Evolutionary conservation across 2,329 filamentous ascomycete genomes (phyloP).

Genomic region (Pestalotiopsis sp.): DNA sequence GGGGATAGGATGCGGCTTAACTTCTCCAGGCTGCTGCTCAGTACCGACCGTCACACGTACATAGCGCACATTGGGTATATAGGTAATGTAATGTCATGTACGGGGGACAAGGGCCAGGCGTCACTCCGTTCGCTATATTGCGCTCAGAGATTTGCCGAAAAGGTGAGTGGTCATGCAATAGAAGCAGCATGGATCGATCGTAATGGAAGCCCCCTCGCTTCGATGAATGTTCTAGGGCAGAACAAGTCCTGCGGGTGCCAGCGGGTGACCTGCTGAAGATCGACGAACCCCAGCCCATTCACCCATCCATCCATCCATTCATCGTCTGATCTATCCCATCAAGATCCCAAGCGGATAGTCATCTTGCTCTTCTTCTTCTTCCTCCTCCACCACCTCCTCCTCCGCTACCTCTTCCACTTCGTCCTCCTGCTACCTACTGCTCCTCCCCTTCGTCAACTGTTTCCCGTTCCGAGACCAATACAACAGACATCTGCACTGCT

Average conservation of each 20-base stretch:
- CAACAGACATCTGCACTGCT: too few relatives aligned
- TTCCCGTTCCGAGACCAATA: too few relatives aligned
- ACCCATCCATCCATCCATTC: background rate
- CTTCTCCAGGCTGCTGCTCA: background rate
- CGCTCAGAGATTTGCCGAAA: background rate
- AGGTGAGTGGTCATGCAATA: background rate
- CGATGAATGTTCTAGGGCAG: background rate
- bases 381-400: too few relatives aligned
- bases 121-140: background rate
- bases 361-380: too few relatives aligned
- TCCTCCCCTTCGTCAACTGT: too few relatives aligned
- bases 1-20: background rate
- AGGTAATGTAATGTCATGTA: background rate
- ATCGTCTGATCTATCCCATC: background rate
- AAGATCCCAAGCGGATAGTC: background rate
- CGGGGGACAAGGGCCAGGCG: background rate
- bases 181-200: background rate
- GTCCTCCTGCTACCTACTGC: too few relatives aligned
- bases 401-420: too few relatives aligned
- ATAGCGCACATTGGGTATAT: background rate
- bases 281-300: background rate
- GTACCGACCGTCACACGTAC: background rate
- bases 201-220: background rate
- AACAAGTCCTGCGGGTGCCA: background rate
- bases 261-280: slow-evolving; percentile 4